These are phyloP conservation scores for Glycine latifolia DNA, from an alignment of 306 rosid genomes.

Conservation along the genomic window DNA sequence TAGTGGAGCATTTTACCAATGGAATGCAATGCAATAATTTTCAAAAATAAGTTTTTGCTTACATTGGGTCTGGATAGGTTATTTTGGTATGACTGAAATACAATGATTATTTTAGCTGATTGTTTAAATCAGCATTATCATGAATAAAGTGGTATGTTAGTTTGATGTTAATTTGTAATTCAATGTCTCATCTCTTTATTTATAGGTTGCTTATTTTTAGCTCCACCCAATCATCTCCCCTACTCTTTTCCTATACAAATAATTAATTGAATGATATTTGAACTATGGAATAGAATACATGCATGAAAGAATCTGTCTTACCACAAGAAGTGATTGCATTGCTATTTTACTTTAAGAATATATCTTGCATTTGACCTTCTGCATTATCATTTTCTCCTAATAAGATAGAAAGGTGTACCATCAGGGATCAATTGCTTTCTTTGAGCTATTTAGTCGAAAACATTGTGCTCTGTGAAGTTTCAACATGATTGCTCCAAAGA, in stretches of 20 bases:
- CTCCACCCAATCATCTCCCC: background rate
- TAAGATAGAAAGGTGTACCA: background rate
- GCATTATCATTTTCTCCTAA: conserved; percentile 30
- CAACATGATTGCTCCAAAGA: conserved; percentile 3
- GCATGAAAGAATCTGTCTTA: conserved; percentile 27
- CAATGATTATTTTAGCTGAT: background rate
- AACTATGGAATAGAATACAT: conserved; percentile 26
- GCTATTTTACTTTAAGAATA: conserved; percentile 7
- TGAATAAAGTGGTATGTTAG: background rate
- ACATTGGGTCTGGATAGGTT: conserved; percentile 16
- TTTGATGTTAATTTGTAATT: conserved; percentile 29
- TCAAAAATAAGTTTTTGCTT: conserved; percentile 12
- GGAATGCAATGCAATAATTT: background rate
- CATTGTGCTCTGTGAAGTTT: conserved; percentile 28
- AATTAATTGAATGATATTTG: conserved; percentile 25
- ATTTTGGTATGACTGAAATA: background rate
- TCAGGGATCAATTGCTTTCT: conserved; percentile 32
- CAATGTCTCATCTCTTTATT: conserved; percentile 1
- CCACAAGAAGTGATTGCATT: conserved; percentile 12
- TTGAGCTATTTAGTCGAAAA: conserved; percentile 7
- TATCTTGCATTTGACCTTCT: conserved; percentile 16
- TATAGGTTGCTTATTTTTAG: background rate
- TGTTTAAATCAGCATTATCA: conserved; percentile 12
- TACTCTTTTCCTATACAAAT: conserved; percentile 13
- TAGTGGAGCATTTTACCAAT: no score